These are phyloP conservation scores for Rhodotorula sp. DNA, from an alignment of 1,284 basidiomycete genomes.

Conservation along the genomic window DNA sequence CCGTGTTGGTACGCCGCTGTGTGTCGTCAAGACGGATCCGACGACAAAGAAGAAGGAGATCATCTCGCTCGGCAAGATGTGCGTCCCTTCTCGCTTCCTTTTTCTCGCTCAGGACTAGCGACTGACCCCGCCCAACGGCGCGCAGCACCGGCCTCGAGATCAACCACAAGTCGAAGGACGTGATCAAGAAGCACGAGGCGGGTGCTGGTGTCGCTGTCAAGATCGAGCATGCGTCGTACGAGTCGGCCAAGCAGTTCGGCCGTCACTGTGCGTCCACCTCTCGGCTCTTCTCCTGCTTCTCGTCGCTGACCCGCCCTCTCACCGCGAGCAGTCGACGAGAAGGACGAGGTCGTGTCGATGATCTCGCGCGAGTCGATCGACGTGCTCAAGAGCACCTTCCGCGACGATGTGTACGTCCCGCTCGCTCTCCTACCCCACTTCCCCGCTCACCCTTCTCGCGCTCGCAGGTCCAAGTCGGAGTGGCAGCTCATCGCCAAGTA, in stretches of 20 bases:
- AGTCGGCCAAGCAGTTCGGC: constrained; percentile 91
- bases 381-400: constrained; percentile 72
- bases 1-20: constrained; percentile 92
- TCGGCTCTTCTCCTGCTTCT: background rate
- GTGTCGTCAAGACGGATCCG: constrained; percentile 87
- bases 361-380: constrained; percentile 93
- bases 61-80: constrained; percentile 92
- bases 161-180: constrained; percentile 63
- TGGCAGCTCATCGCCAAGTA: constrained; percentile 86
- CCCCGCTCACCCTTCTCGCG: constrained; percentile 26
- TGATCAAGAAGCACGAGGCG: constrained; percentile 88
- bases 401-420: constrained; percentile 29
- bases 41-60: constrained; percentile 86
- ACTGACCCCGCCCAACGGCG: constrained; percentile 1
- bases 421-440: background rate
- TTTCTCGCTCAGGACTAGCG: background rate
- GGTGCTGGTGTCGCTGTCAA: constrained; percentile 97
- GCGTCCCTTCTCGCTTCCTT: constrained; percentile 49
- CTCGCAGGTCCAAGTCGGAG: constrained; percentile 87
- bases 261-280: constrained; percentile 40
- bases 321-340: constrained; percentile 68
- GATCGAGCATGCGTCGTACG: constrained; percentile 96
- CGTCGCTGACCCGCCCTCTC: constrained; percentile 58
- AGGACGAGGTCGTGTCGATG: constrained; percentile 88
- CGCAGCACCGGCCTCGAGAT: constrained; percentile 88